phyloP scores from a whole-genome alignment of 2,329 filamentous ascomycete genomes.

The Curvularia eragrostidis region DNA sequence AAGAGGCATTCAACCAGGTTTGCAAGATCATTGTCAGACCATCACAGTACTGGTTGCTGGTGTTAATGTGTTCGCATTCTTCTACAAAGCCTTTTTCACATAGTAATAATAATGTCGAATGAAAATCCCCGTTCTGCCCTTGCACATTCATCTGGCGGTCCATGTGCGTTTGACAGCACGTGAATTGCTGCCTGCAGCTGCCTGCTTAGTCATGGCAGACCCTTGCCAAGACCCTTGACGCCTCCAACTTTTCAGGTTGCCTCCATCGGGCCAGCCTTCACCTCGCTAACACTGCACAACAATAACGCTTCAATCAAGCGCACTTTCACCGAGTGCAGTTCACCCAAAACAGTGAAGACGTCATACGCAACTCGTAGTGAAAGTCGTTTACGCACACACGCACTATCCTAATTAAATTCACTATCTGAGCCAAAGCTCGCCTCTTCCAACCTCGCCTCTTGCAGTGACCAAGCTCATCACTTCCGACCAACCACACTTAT shows the following conservation, averaged over 20 bases:
- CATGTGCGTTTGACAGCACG: background rate
- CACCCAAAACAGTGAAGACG: slow-evolving; percentile 20
- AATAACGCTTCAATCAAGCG: slow-evolving; percentile 25
- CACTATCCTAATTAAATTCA: slow-evolving; percentile 32
- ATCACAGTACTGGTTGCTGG: slow-evolving; percentile 3
- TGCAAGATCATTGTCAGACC: slow-evolving; percentile 8
- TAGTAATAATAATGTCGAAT: slow-evolving; percentile 18
- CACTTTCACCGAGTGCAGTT: slow-evolving; percentile 20
- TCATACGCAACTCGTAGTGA: slow-evolving; percentile 21
- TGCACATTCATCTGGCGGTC: background rate
- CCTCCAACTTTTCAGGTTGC: slow-evolving; percentile 14
- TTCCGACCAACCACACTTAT: slow-evolving; percentile 33
- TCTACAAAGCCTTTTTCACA: slow-evolving; percentile 2
- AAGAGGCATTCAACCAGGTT: slow-evolving; percentile 14
- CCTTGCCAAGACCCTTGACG: slow-evolving; percentile 16
- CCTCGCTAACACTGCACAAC: slow-evolving; percentile 20
- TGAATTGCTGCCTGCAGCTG: slow-evolving; percentile 1
- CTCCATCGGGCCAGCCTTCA: slow-evolving; percentile 7
- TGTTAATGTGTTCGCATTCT: background rate
- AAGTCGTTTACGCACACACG: slow-evolving; percentile 23
- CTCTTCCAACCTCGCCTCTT: slow-evolving; percentile 26
- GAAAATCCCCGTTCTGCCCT: background rate
- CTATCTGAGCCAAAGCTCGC: slow-evolving; percentile 31
- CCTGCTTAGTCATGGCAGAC: slow-evolving; percentile 2
- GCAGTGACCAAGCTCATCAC: slow-evolving; percentile 34